phyloP scores from a whole-genome alignment of 306 rosid genomes.

The Astragalus membranaceus region DNA sequence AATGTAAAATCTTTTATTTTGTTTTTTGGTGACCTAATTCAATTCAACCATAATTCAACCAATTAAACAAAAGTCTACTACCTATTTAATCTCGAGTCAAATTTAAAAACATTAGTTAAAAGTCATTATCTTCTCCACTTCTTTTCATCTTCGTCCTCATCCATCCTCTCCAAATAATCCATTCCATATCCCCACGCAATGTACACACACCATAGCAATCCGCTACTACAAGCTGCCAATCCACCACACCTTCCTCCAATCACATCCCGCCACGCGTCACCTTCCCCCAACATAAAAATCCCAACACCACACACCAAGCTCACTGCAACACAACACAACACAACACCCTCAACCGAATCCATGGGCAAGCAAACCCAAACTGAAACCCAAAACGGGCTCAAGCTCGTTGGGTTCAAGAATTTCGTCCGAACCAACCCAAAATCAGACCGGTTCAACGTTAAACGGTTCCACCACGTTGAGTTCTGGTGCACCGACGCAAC shows the following conservation, averaged over 20 bases:
- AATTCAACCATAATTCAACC: no score
- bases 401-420: slow-evolving; percentile 56
- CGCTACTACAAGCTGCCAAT: neutral
- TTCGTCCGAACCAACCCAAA: slow-evolving; percentile 65
- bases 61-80: no score
- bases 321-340: neutral
- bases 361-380: slow-evolving; percentile 35
- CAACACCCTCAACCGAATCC: neutral
- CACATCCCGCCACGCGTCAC: slow-evolving; percentile 15
- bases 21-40: no score
- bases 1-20: no score
- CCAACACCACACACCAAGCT: neutral
- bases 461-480: slow-evolving; percentile 81
- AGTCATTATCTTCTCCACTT: neutral
- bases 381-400: neutral
- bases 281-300: neutral
- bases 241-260: neutral
- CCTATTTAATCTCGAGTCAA: neutral
- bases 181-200: neutral
- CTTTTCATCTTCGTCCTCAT: neutral
- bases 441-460: slow-evolving; percentile 64
- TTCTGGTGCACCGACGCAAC: slow-evolving; percentile 90
- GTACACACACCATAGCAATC: neutral
- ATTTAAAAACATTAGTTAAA: no score
- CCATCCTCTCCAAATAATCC: neutral